phyloP scores from a whole-genome alignment of 345 rosid species.

The Durio zibethinus region DNA sequence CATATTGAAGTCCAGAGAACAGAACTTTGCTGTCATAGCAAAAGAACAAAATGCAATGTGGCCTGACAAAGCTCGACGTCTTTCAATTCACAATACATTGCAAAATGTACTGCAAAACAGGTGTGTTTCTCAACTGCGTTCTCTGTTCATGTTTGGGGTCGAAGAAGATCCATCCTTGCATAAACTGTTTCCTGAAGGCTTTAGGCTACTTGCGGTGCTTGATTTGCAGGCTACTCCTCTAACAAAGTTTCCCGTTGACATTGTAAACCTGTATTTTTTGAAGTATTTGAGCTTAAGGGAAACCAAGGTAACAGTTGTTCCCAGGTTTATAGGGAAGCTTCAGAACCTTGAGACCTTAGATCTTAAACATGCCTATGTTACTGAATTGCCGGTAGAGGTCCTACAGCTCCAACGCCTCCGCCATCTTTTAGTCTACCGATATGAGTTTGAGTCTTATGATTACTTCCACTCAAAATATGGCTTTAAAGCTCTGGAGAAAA shows the following conservation, averaged over 20 bases:
- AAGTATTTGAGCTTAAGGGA: constrained; percentile 37
- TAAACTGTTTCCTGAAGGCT: constrained; percentile 4
- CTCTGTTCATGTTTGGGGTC: constrained; percentile 33
- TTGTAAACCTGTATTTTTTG: constrained; percentile 23
- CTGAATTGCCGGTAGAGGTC: constrained; percentile 35
- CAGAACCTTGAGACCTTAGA: constrained; percentile 43
- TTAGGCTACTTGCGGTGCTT: constrained; percentile 34
- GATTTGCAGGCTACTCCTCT: constrained; percentile 34
- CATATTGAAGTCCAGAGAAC: constrained; percentile 35
- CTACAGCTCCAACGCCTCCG: constrained; percentile 36
- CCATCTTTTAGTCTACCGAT: constrained; percentile 36
- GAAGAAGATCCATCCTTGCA: constrained; percentile 12
- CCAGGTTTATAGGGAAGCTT: constrained; percentile 40
- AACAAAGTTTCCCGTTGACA: constrained; percentile 32
- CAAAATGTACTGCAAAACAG: constrained; percentile 13
- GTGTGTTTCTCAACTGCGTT: constrained; percentile 32
- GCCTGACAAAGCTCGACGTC: constrained; percentile 41
- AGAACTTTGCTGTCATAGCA: constrained; percentile 29
- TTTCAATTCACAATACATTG: constrained; percentile 28
- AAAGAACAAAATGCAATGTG: constrained; percentile 16
- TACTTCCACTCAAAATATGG: constrained; percentile 22
- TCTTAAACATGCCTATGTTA: constrained; percentile 39
- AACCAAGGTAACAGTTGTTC: constrained; percentile 32
- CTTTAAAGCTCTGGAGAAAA: constrained; percentile 23
- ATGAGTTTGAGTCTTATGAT: constrained; percentile 27